Percentiles rank a stretch among this genome's conserved stretches.
Evolutionary conservation across 2,329 filamentous ascomycete species (phyloP).

Genomic region (Sporothrix pallida): DNA sequence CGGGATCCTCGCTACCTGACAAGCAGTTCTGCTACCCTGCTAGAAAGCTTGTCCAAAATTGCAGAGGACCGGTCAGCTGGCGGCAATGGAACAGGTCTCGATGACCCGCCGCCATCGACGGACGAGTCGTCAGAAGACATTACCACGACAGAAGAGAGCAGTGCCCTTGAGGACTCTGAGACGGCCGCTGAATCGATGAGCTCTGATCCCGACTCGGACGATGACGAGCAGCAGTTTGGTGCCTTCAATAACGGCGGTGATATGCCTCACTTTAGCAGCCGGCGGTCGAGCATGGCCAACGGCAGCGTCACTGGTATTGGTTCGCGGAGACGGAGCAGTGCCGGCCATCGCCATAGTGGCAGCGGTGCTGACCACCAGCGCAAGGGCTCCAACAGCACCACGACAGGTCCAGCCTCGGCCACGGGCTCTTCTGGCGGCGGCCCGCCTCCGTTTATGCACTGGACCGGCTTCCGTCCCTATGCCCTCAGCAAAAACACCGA

Average conservation of each 20-base stretch:
- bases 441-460: constrained; percentile 33
- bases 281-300: constrained; percentile 23
- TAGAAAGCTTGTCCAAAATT: constrained; percentile 35
- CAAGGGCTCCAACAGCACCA: constrained; percentile 25
- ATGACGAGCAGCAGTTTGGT: constrained; percentile 30
- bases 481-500: constrained; percentile 35
- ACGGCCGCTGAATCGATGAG: constrained; percentile 31
- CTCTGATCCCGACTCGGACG: constrained; percentile 27
- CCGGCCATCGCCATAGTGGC: constrained; percentile 18
- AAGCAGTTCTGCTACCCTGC: constrained; percentile 33
- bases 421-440: not conserved
- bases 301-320: constrained; percentile 11
- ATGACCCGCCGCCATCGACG: constrained; percentile 27
- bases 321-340: constrained; percentile 32
- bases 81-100: constrained; percentile 31
- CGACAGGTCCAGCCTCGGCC: not conserved
- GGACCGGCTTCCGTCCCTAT: constrained; percentile 34
- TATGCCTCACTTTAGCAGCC: constrained; percentile 18
- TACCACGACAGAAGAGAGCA: constrained; percentile 33
- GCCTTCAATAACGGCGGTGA: constrained; percentile 17
- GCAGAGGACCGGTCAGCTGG: constrained; percentile 33
- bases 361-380: constrained; percentile 28
- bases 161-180: constrained; percentile 34
- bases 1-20: constrained; percentile 37
- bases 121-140: constrained; percentile 27